These are phyloP conservation scores for Fusarium longipes DNA, from an alignment of 2,329 filamentous ascomycete species.

Conservation along the genomic window DNA sequence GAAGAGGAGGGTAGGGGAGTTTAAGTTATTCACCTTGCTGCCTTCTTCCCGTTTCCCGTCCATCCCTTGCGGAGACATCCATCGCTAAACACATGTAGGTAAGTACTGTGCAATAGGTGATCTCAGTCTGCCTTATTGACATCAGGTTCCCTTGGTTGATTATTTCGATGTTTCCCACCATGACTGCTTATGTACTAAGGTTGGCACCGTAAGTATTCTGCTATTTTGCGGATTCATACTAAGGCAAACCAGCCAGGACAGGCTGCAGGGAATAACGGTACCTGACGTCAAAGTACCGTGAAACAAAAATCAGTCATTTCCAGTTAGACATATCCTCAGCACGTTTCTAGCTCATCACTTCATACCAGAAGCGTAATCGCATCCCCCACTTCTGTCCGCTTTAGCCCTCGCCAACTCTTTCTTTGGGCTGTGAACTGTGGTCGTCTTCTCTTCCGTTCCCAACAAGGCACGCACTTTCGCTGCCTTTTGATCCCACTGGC, in stretches of 20 bases:
- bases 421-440: conserved; percentile 36
- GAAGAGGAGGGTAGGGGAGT: background rate
- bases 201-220: too few species aligned
- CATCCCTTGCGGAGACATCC: conserved; percentile 6
- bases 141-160: conserved; percentile 19
- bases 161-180: conserved; percentile 33
- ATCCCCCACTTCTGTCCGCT: conserved; percentile 43
- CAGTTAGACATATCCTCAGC: conserved; percentile 37
- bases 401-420: conserved; percentile 41
- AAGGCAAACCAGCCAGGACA: background rate
- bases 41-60: conserved; percentile 24
- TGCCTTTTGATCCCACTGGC: conserved; percentile 24
- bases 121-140: too few species aligned
- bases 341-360: conserved; percentile 40
- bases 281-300: conserved; percentile 34
- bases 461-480: conserved; percentile 39
- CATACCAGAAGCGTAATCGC: conserved; percentile 46
- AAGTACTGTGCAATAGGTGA: too few species aligned
- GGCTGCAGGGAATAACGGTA: conserved; percentile 18
- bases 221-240: too few species aligned
- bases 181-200: too few species aligned
- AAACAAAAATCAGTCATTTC: conserved; percentile 39
- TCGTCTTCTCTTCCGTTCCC: conserved; percentile 29
- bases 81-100: too few species aligned
- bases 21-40: conserved; percentile 4